These are phyloP conservation scores for Chlamydomonas sp. DNA, from an alignment of 139 green algal genomes.

Conservation along the genomic window DNA sequence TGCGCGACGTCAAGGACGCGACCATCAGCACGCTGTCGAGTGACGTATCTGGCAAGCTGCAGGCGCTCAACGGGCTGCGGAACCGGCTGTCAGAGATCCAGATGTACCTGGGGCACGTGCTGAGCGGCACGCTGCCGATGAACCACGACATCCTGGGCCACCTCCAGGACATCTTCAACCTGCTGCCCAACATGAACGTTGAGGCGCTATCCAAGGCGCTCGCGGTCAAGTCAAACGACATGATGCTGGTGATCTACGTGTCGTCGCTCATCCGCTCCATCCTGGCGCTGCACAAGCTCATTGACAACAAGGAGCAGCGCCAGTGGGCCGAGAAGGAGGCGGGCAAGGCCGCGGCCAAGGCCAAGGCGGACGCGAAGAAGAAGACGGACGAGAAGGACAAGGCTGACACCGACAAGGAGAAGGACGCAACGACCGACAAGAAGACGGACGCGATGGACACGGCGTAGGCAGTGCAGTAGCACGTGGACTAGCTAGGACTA, in stretches of 20 bases:
- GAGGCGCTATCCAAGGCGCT: slow-evolving; percentile 62
- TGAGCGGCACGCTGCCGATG: slow-evolving; percentile 76
- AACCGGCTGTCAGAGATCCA: slow-evolving; percentile 65
- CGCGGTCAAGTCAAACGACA: slow-evolving; percentile 94
- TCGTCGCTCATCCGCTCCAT: slow-evolving; percentile 82
- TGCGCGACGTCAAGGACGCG: slow-evolving; percentile 79
- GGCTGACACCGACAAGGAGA: not conserved
- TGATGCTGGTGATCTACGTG: slow-evolving; percentile 96
- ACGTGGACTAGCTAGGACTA: too few relatives aligned
- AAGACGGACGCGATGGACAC: not conserved
- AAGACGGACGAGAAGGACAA: not conserved
- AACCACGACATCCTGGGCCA: slow-evolving; percentile 96
- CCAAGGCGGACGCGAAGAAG: slow-evolving; percentile 8
- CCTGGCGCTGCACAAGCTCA: slow-evolving; percentile 93
- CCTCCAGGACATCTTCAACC: slow-evolving; percentile 95
- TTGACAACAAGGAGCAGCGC: slow-evolving; percentile 91
- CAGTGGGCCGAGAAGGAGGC: slow-evolving; percentile 39
- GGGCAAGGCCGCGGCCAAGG: slow-evolving; percentile 9
- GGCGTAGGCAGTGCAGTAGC: too few relatives aligned
- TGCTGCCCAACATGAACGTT: slow-evolving; percentile 94
- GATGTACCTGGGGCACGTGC: slow-evolving; percentile 81
- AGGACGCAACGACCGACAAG: not conserved
- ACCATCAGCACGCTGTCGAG: slow-evolving; percentile 73
- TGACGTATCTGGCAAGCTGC: slow-evolving; percentile 59
- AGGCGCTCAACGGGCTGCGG: slow-evolving; percentile 53